Base-by-base conservation (phyloP, 140 eudicot species). In the Ambrosia hybrid region DNA sequence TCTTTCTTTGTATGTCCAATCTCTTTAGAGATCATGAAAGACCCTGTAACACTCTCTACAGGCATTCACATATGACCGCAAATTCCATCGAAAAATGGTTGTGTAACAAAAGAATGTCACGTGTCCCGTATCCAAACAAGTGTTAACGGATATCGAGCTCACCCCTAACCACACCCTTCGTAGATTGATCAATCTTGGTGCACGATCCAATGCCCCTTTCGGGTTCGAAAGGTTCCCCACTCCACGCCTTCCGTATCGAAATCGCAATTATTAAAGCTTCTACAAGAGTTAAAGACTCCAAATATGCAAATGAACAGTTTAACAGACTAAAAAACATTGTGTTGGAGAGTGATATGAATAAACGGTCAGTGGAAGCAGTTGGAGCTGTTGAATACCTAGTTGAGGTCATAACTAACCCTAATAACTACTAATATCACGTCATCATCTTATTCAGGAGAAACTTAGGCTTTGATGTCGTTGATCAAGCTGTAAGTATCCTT, bases 101-200 rank as follows among this genome's bases (percentile, higher is more conserved):
- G 38, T 37, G 43, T 17, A 33, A 9, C 49, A 45, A 2, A 70
- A 66, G 26, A 75, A 85, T 55, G 9, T 39, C 36, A 80, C 68
- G 0, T 87, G 95, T 56, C 95, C 95, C 38, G 74, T 80, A 37
- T 82, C 90, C 55, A 87, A 84, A 51, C 90, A 79, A 79, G 68
- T 57, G 67, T 72, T 65, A 52, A 38, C 70, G 45, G 74, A 70
- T 70, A 36, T 74, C 2, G 80, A 76, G 45, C 68, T 87, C 34
- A 87, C 86, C 30, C 95, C 95, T 0, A 87, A 87, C 78, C 88
- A 82, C 79, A 87, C 86, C 10, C 84, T 87, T 49, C 84, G 85
- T n/a, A 75, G 90, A 9, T 33, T 87, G 57, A 87, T 87, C 88
- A 85, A 51, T 75, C 88, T 0, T 87, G 95, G 95, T 85, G 86